Conservation (phyloP, 192 early-diverging fungal genomes). For the Coemansia sp. region DNA sequence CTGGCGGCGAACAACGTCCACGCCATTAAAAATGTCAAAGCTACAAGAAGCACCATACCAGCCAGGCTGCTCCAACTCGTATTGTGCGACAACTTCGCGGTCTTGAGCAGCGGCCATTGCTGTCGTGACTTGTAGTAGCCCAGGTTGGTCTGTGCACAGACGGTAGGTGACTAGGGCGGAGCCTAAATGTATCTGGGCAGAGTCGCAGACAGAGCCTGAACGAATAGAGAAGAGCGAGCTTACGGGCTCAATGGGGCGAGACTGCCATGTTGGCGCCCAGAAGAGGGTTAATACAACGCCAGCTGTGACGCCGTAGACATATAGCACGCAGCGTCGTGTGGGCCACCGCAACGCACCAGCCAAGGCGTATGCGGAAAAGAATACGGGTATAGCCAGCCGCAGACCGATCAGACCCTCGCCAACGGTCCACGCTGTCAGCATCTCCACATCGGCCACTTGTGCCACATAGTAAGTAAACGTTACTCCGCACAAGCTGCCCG, state of each 20-base stretch:
- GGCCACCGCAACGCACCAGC: slow-evolving; percentile 23
- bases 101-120: slow-evolving; percentile 11
- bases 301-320: slow-evolving; percentile 11
- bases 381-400: slow-evolving; percentile 16
- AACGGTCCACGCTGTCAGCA: slow-evolving; percentile 33
- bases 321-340: slow-evolving; percentile 1
- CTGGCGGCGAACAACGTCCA: slow-evolving; percentile 14
- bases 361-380: slow-evolving; percentile 12
- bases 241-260: slow-evolving; percentile 17
- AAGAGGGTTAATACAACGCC: slow-evolving; percentile 20
- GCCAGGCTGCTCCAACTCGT: slow-evolving; percentile 5
- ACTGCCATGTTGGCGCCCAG: slow-evolving; percentile 29
- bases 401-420: slow-evolving; percentile 12
- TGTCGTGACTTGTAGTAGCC: slow-evolving; percentile 19
- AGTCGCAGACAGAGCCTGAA: slow-evolving; percentile 31
- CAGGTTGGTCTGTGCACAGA: slow-evolving; percentile 30
- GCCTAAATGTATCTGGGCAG: slow-evolving; percentile 15
- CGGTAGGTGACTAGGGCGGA: slow-evolving; percentile 14
- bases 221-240: background rate
- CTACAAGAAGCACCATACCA: background rate
- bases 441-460: slow-evolving; percentile 19
- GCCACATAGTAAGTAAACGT: slow-evolving; percentile 24
- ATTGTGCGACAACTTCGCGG: slow-evolving; percentile 45
- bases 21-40: slow-evolving; percentile 42
- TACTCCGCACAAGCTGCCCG: slow-evolving; percentile 3